These are phyloP conservation scores for Fonsecaea erecta DNA, from an alignment of 2,329 filamentous ascomycete species.

Conservation along the genomic window DNA sequence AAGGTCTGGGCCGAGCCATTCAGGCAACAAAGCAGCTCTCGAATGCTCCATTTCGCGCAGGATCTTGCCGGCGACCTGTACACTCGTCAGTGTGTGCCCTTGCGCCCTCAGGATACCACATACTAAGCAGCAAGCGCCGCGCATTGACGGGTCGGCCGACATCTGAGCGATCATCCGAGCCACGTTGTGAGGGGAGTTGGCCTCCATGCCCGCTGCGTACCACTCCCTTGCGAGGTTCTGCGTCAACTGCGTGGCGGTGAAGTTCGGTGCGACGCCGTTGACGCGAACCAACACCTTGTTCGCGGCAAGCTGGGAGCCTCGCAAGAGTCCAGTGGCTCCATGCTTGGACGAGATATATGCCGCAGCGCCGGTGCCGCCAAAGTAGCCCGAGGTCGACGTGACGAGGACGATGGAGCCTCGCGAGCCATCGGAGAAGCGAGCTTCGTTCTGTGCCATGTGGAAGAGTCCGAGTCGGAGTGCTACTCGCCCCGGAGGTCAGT, in stretches of 20 bases:
- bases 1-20: too few relatives aligned
- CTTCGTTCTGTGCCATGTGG: background rate
- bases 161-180: too few relatives aligned
- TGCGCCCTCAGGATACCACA: too few relatives aligned
- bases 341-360: constrained; percentile 53
- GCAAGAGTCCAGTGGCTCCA: constrained; percentile 48
- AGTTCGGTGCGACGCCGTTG: constrained; percentile 56
- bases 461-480: background rate
- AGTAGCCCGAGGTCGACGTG: constrained; percentile 51
- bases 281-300: constrained; percentile 45
- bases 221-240: too few relatives aligned
- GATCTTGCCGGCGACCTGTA: too few relatives aligned
- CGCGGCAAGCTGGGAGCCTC: constrained; percentile 46
- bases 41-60: too few relatives aligned
- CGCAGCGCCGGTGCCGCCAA: constrained; percentile 49
- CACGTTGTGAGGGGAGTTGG: too few relatives aligned
- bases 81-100: too few relatives aligned
- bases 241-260: constrained; percentile 47
- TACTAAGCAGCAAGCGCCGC: too few relatives aligned
- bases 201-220: too few relatives aligned
- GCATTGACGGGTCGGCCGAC: too few relatives aligned
- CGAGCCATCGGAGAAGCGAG: background rate
- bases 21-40: too few relatives aligned
- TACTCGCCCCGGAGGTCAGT: background rate
- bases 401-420: constrained; percentile 48